These are phyloP conservation scores for Neonectria punicea DNA, from an alignment of 2,329 filamentous ascomycete species.

Conservation along the genomic window DNA sequence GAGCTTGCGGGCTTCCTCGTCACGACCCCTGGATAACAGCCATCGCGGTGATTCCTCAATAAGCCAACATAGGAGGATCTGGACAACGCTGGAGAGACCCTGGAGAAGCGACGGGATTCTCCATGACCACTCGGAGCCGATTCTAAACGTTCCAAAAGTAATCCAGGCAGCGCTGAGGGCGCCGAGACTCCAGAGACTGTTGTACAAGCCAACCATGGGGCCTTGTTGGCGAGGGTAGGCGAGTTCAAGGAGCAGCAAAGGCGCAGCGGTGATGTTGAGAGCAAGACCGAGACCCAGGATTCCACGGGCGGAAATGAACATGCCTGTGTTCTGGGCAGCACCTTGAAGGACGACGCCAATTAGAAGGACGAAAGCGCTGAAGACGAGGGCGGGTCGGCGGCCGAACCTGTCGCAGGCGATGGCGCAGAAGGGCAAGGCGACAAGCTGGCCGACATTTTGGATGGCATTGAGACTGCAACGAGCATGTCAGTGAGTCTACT, in stretches of 20 bases:
- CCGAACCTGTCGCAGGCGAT: slow-evolving; percentile 30
- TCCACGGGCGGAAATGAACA: slow-evolving; percentile 25
- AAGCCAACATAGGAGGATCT: slow-evolving; percentile 15
- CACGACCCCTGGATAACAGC: slow-evolving; percentile 39
- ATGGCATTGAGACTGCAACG: slow-evolving; percentile 27
- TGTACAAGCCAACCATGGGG: slow-evolving; percentile 32
- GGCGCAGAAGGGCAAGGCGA: slow-evolving; percentile 28
- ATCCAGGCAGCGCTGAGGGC: slow-evolving; percentile 27
- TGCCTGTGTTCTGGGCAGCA: slow-evolving; percentile 11
- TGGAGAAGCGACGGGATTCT: slow-evolving; percentile 29
- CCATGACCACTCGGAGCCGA: slow-evolving; percentile 29
- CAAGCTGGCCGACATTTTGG: slow-evolving; percentile 33
- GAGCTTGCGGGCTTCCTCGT: slow-evolving; percentile 59
- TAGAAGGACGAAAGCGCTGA: slow-evolving; percentile 27
- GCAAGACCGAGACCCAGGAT: slow-evolving; percentile 31
- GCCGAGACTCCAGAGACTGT: slow-evolving; percentile 32
- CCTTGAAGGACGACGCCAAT: slow-evolving; percentile 22
- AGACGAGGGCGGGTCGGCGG: slow-evolving; percentile 27
- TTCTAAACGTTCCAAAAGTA: slow-evolving; percentile 29
- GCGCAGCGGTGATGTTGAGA: slow-evolving; percentile 30
- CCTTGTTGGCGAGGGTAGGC: slow-evolving; percentile 32
- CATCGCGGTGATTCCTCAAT: slow-evolving; percentile 57
- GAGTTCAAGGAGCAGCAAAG: slow-evolving; percentile 26
- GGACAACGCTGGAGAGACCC: slow-evolving; percentile 14
- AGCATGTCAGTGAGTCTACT: not conserved